Evolutionary conservation across 345 rosid genomes (phyloP), one percentile per base, ranked within the genome.

Genomic region (Murraya koenigii): DNA sequence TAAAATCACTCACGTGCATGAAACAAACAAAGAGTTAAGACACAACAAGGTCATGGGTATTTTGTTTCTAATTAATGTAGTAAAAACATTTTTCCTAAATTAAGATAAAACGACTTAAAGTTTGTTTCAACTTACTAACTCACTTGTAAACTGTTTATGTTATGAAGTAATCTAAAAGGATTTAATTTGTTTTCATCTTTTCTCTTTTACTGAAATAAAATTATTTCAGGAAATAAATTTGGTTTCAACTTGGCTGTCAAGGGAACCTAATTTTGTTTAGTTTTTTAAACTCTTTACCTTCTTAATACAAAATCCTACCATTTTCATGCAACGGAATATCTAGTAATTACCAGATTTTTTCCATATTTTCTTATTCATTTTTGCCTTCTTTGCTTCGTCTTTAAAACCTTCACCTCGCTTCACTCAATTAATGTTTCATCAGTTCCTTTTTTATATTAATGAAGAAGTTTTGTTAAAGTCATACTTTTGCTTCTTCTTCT

Each of bases 281-380:
- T 26, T 39, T 26, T 61, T 17, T 9, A 30, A 74, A 62, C 56
- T 61, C 77, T 41, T n/a, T 36, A 44, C 77, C 69, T 62, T 74
- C 77, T 59, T 60, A 62, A 44, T 74, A 11, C 60, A 62, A 74
- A 44, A 68, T n/a, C 66, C 41, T 80, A 11, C 79, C 60, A 70
- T 62, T 70, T 80, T 75, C 74, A 66, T 41, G 78, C 72, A 38
- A 41, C 68, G 74, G 58, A 56, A 78, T 70, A 56, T 13, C n/a
- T 68, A 69, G 17, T 80, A 66, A 80, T 84, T 82, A 32, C 81
- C 71, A 55, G 52, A 79, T 77, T 78, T 77, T 22, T 72, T 82
- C 81, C 82, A 74, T 64, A 26, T 79, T 81, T 84, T 55, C 80
- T 68, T 15, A 76, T 76, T 11, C 25, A 3, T 59, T 23, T 61